A percentile compares a stretch with the other conserved stretches of the same genome.
phyloP scores from a whole-genome alignment of 805 yeast species.

The Pichia cabralensis region DNA sequence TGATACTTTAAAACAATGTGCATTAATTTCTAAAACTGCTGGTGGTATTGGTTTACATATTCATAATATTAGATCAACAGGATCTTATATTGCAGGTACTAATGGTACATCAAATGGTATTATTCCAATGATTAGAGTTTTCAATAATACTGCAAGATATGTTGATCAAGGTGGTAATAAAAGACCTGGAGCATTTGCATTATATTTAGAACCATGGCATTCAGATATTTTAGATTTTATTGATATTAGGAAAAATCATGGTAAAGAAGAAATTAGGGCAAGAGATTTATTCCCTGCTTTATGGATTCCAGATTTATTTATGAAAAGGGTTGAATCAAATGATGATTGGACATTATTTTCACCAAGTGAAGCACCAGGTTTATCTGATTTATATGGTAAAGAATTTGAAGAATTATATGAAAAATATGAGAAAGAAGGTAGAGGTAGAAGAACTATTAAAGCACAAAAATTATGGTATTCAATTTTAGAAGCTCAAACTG shows the following conservation, averaged over 20 bases:
- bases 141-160: conserved; percentile 53
- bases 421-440: conserved; percentile 40
- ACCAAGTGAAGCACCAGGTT: conserved; percentile 50
- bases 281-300: conserved; percentile 54
- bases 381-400: conserved; percentile 44
- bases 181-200: conserved; percentile 56
- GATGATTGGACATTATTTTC: conserved; percentile 51
- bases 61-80: conserved; percentile 49
- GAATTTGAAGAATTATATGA: conserved; percentile 44
- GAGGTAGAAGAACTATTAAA: conserved; percentile 39
- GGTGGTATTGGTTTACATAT: conserved; percentile 58
- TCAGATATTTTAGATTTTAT: conserved; percentile 49
- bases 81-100: conserved; percentile 53
- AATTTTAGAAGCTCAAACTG: conserved; percentile 52
- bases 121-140: conserved; percentile 54
- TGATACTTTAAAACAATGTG: conserved; percentile 51
- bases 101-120: conserved; percentile 56
- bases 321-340: conserved; percentile 49
- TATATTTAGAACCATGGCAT: conserved; percentile 57
- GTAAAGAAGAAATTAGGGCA: conserved; percentile 54
- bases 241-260: conserved; percentile 53
- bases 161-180: conserved; percentile 61
- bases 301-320: conserved; percentile 55
- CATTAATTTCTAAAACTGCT: conserved; percentile 51
- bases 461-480: conserved; percentile 56